Evolutionary conservation across 805 yeast species (phyloP), one percentile per base, ranked within the genome.

Genomic region (Nematodospora valgi): DNA sequence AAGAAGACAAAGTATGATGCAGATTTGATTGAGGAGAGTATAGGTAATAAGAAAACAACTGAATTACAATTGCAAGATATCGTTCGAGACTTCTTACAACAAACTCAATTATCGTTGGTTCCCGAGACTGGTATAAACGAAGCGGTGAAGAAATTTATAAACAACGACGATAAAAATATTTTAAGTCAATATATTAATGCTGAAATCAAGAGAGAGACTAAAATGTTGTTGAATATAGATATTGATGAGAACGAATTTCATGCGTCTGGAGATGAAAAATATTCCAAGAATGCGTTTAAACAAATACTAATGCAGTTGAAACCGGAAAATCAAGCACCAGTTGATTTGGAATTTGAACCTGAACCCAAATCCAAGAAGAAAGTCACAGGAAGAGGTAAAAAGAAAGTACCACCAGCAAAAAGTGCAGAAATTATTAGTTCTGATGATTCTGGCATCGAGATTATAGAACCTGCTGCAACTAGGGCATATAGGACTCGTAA

Each of bases 131-230:
- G 93, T 0, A 70, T 89, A 54, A 77, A 78, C 32, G 76, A 79
- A 22, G 91, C 94, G 0, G 74, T 93, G 1, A 72, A 74, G 35
- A 72, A 70, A 37, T 83, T 78, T 52, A 80, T 93, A 4, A 87
- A 82, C 28, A 86, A 85, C 45, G 96, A 88, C 40, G 96, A 89
- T 54, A 85, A 82, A 50, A 62, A 67, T 23, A 78, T 89, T 0
- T 61, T 91, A 33, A 77, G 74, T 27, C 74, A 70, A n/a, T 82
- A 76, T 46, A 72, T 84, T 16, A 74, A 74, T 28, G 54, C 58
- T 17, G 86, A 82, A 46, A 60, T 80, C 29, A 62, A 58, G 7
- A 69, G 64, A 21, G 83, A 79, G 44, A 64, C 78, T 12, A 62
- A 70, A 11, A 50, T 76, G 40, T 52, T 82, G 27, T 51, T 69